phyloP scores from a whole-genome alignment of 768 basidiomycete genomes.

The Leccinum barrowsii region DNA sequence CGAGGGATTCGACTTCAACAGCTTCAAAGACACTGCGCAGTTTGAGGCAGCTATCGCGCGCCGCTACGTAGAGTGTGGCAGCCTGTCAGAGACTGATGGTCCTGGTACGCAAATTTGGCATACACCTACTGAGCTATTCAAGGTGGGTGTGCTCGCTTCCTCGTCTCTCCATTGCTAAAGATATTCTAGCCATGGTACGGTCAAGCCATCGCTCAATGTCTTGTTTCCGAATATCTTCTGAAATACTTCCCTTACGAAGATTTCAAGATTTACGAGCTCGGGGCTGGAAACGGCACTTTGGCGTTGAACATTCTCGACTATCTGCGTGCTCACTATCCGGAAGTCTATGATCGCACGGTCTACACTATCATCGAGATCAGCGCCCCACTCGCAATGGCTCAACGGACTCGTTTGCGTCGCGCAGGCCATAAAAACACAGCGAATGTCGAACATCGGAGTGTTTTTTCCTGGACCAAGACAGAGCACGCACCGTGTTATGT shows the following conservation, averaged over 20 bases:
- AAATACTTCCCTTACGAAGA: slow-evolving; percentile 97
- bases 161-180: slow-evolving; percentile 6
- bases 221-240: slow-evolving; percentile 88
- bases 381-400: slow-evolving; percentile 66
- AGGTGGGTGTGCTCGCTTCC: slow-evolving; percentile 46
- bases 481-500: slow-evolving; percentile 89
- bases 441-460: slow-evolving; percentile 67
- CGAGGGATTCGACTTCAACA: slow-evolving; percentile 62
- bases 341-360: slow-evolving; percentile 88
- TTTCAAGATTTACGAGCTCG: slow-evolving; percentile 94
- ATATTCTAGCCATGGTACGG: slow-evolving; percentile 85
- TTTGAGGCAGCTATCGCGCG: slow-evolving; percentile 81
- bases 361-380: slow-evolving; percentile 98
- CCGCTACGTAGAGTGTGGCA: slow-evolving; percentile 71
- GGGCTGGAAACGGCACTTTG: slow-evolving; percentile 95
- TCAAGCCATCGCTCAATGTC: slow-evolving; percentile 81
- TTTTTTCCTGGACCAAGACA: slow-evolving; percentile 78
- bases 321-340: slow-evolving; percentile 72
- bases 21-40: slow-evolving; percentile 61
- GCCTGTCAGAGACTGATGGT: slow-evolving; percentile 52
- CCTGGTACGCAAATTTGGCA: slow-evolving; percentile 95
- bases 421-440: slow-evolving; percentile 45
- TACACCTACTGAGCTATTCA: slow-evolving; percentile 96
- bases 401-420: slow-evolving; percentile 60
- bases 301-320: slow-evolving; percentile 86